phyloP scores from a whole-genome alignment of 1,284 basidiomycete genomes.

The Tylopilus orsonianus region DNA sequence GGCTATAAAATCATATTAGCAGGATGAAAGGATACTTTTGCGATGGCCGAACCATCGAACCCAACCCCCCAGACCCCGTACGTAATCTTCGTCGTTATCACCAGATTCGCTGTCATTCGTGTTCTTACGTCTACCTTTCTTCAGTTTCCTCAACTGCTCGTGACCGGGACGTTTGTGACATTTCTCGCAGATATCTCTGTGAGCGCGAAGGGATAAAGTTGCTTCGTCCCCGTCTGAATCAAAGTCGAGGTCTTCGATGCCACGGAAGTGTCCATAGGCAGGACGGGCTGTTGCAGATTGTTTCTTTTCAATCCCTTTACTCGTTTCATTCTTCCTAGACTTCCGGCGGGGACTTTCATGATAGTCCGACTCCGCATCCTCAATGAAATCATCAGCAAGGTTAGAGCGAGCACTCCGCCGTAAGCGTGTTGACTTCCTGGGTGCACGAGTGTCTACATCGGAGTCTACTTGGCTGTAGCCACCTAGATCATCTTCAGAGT shows the following conservation, averaged over 20 bases:
- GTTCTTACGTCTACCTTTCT: constrained; percentile 41
- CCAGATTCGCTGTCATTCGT: constrained; percentile 39
- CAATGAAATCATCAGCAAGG: constrained; percentile 36
- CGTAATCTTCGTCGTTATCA: constrained; percentile 56
- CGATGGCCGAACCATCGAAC: constrained; percentile 66
- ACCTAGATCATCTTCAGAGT: constrained; percentile 40
- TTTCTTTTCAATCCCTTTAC: constrained; percentile 32
- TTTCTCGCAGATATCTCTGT: constrained; percentile 69
- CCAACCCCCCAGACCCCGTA: constrained; percentile 75
- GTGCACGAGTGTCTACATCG: constrained; percentile 29
- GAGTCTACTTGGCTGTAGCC: constrained; percentile 39
- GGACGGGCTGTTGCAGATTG: constrained; percentile 49
- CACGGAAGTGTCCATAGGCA: constrained; percentile 66
- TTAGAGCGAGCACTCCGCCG: constrained; percentile 38
- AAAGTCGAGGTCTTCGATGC: constrained; percentile 54
- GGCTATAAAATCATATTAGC: constrained; percentile 39
- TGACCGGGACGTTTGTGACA: constrained; percentile 64
- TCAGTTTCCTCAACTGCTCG: constrained; percentile 44
- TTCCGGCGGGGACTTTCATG: constrained; percentile 30
- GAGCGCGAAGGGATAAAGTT: constrained; percentile 51
- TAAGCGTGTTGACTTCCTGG: constrained; percentile 39
- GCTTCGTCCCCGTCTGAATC: constrained; percentile 61
- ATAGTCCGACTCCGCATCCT: constrained; percentile 33
- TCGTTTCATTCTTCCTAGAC: constrained; percentile 12
- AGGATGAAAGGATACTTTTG: constrained; percentile 2